Evolutionary conservation across 2,329 filamentous ascomycete genomes (phyloP), one percentile per base, ranked within the genome.

Genomic region (Beauveria medogensis): DNA sequence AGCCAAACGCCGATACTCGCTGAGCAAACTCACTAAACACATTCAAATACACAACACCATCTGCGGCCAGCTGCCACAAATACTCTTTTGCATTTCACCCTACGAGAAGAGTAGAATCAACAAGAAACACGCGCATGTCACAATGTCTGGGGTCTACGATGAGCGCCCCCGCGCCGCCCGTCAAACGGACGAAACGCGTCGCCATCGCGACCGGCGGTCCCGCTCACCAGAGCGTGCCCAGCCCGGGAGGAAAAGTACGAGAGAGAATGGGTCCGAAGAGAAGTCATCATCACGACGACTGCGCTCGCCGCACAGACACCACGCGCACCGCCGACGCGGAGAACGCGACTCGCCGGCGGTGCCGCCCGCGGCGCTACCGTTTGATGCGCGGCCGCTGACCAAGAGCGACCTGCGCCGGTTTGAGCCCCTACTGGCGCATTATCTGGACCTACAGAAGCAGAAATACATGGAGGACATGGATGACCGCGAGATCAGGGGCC

Each of bases 371-470:
- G 18, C 60, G 64, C 78, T 95, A 10, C 92, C 92, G 0, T 87
- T 85, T 67, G 78, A 81, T 56, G 86, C 90, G 3, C 80, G 82
- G 14, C 77, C 78, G 48, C 79, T 97, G 5, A 82, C 81, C 8
- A 92, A 89, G 69, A 79, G 81, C 58, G 90, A 95, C 65, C 78
- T 88, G n/a, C 73, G 76, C 1, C 67, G 75, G 0, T 92, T 91
- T 69, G 81, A 82, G 63, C 82, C 88, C 0, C 78, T 97, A 62
- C 90, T 97, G 64, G 90, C 87, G 18, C 84, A 90, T 53, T 97
- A 97, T 68, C 81, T 97, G 28, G 89, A 92, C 67, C 83, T 96
- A 40, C 93, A 97, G 73, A 97, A 97, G 75, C 80, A 85, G 44
- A 81, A 89, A 46, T 76, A 87, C 58, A 76, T 95, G 1, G 80